These are phyloP conservation scores for Curvularia sp. DNA, from an alignment of 2,329 filamentous ascomycete species.

Conservation along the genomic window DNA sequence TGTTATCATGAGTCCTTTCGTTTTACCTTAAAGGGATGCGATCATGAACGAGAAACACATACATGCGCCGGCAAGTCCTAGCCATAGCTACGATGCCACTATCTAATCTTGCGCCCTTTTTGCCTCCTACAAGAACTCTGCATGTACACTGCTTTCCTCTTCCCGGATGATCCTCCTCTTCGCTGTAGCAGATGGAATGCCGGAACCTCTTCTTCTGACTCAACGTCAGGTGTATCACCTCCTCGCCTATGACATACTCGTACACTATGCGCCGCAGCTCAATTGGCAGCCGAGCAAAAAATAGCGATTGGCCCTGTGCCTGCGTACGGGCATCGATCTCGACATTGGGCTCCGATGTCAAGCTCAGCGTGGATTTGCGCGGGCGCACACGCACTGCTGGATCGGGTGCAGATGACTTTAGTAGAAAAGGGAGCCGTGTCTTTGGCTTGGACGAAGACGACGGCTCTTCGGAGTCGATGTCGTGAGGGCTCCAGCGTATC, in stretches of 20 bases:
- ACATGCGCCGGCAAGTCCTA: slow-evolving; percentile 41
- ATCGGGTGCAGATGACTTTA: slow-evolving; percentile 9
- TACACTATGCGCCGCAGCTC: slow-evolving; percentile 45
- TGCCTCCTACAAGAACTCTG: slow-evolving; percentile 40
- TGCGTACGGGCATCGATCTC: slow-evolving; percentile 38
- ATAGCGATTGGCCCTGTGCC: slow-evolving; percentile 37
- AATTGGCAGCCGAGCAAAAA: slow-evolving; percentile 42
- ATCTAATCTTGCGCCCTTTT: slow-evolving; percentile 23
- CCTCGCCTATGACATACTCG: slow-evolving; percentile 37
- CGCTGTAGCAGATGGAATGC: slow-evolving; percentile 42
- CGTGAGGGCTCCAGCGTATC: slow-evolving; percentile 39
- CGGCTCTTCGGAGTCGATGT: slow-evolving; percentile 26
- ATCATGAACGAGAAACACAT: slow-evolving; percentile 12
- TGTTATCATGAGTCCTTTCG: not conserved
- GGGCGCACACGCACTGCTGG: slow-evolving; percentile 8
- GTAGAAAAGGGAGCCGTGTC: slow-evolving; percentile 23
- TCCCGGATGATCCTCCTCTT: slow-evolving; percentile 4
- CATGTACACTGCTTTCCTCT: slow-evolving; percentile 32
- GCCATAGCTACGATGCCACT: slow-evolving; percentile 25
- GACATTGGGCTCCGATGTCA: slow-evolving; percentile 28
- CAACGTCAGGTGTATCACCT: slow-evolving; percentile 43
- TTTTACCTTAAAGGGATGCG: not conserved
- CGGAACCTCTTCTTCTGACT: slow-evolving; percentile 39
- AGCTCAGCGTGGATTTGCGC: slow-evolving; percentile 34
- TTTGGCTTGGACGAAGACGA: slow-evolving; percentile 20